Percentiles rank a stretch among this genome's conserved stretches.
Evolutionary conservation across 2,329 filamentous ascomycete species (phyloP).

Genomic region (Pseudogymnoascus sp.): DNA sequence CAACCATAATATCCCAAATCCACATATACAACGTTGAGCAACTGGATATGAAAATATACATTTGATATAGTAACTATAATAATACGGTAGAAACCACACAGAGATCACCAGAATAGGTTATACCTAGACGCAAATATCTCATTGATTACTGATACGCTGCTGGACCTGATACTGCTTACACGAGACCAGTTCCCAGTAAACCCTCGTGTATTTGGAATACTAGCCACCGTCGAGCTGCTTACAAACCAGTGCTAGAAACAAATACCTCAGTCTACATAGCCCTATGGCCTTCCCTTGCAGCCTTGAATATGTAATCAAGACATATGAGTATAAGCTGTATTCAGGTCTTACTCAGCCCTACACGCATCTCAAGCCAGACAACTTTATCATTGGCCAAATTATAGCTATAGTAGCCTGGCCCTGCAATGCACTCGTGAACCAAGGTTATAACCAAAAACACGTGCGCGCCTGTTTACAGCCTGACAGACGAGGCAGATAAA

Average conservation of each 20-base stretch:
- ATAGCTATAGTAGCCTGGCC: not conserved
- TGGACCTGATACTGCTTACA: not conserved
- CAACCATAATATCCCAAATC: not conserved
- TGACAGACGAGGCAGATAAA: not conserved
- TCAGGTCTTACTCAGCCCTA: not conserved
- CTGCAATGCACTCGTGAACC: not conserved
- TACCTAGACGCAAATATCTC: not conserved
- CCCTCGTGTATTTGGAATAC: not conserved
- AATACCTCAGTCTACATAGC: not conserved
- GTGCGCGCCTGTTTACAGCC: not conserved
- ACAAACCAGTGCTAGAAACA: not conserved
- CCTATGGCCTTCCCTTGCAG: not conserved
- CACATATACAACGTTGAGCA: not conserved
- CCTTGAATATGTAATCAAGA: not conserved
- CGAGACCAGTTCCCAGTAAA: not conserved
- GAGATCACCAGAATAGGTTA: not conserved
- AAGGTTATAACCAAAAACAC: not conserved
- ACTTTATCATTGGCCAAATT: not conserved
- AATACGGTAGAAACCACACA: not conserved
- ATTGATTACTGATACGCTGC: not conserved
- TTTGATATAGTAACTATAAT: not conserved
- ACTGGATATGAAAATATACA: not conserved
- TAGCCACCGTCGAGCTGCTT: not conserved
- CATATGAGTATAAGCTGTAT: not conserved
- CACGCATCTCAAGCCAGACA: not conserved